Conservation (phyloP, 495 filamentous ascomycete species). For the Penicillium bovifimosum region DNA sequence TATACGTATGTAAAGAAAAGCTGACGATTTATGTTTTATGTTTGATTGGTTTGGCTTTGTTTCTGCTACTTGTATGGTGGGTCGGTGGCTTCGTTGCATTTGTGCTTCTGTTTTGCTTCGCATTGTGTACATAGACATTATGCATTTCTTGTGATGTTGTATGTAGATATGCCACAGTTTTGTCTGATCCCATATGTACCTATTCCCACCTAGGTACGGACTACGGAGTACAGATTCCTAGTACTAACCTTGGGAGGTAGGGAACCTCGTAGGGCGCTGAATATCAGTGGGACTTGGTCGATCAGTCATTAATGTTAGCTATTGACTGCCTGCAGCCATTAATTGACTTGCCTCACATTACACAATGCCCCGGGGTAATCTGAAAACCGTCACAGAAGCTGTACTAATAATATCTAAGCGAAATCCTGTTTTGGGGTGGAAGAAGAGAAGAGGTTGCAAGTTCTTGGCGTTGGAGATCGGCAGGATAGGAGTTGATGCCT, state of each 20-base stretch:
- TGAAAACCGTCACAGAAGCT: background rate
- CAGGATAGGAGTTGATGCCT: constrained; percentile 5
- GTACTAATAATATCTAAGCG: background rate
- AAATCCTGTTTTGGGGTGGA: constrained; percentile 3
- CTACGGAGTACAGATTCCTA: background rate
- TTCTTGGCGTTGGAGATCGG: constrained; percentile 1
- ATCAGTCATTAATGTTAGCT: background rate
- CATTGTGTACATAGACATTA: background rate
- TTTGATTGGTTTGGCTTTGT: background rate
- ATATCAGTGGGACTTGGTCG: background rate
- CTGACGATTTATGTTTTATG: background rate
- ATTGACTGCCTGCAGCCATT: background rate
- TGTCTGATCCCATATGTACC: too few species aligned
- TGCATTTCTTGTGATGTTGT: background rate
- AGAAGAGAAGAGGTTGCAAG: background rate
- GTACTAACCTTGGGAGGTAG: too few species aligned
- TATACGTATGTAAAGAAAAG: constrained; percentile 7
- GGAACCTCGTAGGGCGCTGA: background rate
- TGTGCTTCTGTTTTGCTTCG: background rate
- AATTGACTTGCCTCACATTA: background rate
- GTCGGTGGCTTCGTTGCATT: background rate
- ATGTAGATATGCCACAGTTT: background rate
- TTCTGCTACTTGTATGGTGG: background rate
- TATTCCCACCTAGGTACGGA: too few species aligned
- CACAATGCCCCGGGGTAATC: background rate